phyloP scores from a whole-genome alignment of 257 asterid species.

The Marsdenia floribunda region DNA sequence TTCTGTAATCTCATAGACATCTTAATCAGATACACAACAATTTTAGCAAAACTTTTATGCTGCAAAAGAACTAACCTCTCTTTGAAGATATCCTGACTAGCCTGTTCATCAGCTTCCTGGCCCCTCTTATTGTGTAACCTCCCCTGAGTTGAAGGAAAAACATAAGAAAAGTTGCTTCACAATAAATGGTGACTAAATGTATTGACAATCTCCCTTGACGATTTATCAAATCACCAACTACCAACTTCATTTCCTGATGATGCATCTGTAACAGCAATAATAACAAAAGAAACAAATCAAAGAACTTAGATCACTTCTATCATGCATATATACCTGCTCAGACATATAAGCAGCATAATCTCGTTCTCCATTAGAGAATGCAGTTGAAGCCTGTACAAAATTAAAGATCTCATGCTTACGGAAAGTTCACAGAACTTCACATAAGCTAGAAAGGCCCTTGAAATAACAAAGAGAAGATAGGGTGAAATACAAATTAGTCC shows the following conservation, averaged over 20 bases:
- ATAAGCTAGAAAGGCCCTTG: background rate
- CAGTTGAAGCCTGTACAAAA: conserved; percentile 76
- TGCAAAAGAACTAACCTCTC: conserved; percentile 48
- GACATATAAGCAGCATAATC: conserved; percentile 75
- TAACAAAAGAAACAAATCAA: background rate
- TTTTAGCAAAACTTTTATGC: background rate
- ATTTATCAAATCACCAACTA: background rate
- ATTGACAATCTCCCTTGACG: background rate
- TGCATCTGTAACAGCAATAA: background rate
- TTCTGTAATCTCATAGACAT: conserved; percentile 51
- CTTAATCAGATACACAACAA: conserved; percentile 19
- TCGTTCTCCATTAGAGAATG: conserved; percentile 68
- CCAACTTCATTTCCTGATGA: background rate
- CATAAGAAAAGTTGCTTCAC: background rate
- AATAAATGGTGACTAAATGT: background rate
- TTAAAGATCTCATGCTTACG: conserved; percentile 24
- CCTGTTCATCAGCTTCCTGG: conserved; percentile 82
- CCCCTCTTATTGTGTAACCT: conserved; percentile 67
- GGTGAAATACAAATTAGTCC: no score
- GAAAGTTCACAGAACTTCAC: conserved; percentile 8
- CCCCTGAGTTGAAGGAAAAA: conserved; percentile 45
- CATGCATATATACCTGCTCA: conserved; percentile 54
- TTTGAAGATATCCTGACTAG: conserved; percentile 74
- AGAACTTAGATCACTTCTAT: conserved; percentile 6
- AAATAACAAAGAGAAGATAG: background rate